phyloP scores from a whole-genome alignment of 192 early-diverging fungal species.

The Entomortierella parvispora region DNA sequence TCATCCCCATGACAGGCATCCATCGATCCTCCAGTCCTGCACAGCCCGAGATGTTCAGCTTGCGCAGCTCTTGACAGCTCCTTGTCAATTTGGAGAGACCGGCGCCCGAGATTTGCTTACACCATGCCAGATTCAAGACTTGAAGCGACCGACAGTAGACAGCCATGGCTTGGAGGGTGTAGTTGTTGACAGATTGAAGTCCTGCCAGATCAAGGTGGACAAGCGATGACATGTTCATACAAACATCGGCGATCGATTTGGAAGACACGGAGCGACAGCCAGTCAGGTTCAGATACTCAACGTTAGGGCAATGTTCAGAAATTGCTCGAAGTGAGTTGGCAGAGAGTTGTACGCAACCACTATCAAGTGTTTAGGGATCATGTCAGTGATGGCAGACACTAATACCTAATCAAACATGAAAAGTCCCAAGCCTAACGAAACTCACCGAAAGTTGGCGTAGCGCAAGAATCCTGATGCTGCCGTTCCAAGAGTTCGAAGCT shows the following conservation, averaged over 20 bases:
- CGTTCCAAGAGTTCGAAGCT: constrained; percentile 27
- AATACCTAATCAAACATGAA: too few relatives aligned
- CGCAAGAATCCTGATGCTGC: constrained; percentile 37
- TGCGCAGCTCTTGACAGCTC: constrained; percentile 47
- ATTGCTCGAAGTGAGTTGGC: constrained; percentile 22
- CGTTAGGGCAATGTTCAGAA: constrained; percentile 43
- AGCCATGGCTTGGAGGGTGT: constrained; percentile 52
- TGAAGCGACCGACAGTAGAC: constrained; percentile 49
- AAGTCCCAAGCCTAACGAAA: too few relatives aligned
- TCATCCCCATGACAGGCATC: constrained; percentile 47
- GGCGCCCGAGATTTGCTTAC: constrained; percentile 55
- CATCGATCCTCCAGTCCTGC: constrained; percentile 52
- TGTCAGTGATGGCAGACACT: background rate
- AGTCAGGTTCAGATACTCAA: constrained; percentile 29
- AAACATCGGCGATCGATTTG: constrained; percentile 52
- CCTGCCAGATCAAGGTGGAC: constrained; percentile 53
- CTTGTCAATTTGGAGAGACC: constrained; percentile 45
- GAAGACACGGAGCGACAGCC: constrained; percentile 50
- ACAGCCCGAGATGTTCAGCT: constrained; percentile 60
- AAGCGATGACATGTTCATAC: constrained; percentile 45
- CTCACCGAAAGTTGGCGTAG: constrained; percentile 40
- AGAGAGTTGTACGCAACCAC: constrained; percentile 41
- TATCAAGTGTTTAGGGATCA: constrained; percentile 1
- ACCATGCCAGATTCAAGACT: constrained; percentile 61
- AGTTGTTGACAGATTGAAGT: constrained; percentile 53